phyloP scores from a whole-genome alignment of 768 basidiomycete genomes.

The Calocybe cyanea region DNA sequence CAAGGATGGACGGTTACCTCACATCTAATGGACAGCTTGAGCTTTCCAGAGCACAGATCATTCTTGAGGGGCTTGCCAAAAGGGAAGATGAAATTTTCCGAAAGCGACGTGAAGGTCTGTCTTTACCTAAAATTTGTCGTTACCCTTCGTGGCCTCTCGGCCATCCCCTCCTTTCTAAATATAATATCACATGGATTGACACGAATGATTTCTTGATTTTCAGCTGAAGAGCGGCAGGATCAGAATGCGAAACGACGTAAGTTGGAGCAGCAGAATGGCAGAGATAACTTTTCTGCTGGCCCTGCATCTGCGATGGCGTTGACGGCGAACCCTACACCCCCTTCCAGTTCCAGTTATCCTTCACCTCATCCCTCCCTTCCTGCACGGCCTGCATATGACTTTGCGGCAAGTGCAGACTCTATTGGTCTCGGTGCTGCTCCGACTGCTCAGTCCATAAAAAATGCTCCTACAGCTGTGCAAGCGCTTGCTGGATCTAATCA shows the following conservation, averaged over 20 bases:
- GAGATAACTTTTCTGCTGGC: constrained; percentile 35
- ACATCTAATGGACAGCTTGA: constrained; percentile 91
- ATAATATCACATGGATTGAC: constrained; percentile 22
- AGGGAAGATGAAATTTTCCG: constrained; percentile 96
- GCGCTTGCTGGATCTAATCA: constrained; percentile 84
- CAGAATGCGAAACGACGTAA: constrained; percentile 86
- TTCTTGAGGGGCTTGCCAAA: constrained; percentile 91
- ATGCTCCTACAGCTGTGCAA: constrained; percentile 58
- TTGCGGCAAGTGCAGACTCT: constrained; percentile 74
- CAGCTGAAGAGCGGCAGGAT: constrained; percentile 94
- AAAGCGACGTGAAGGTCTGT: constrained; percentile 86
- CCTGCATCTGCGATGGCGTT: constrained; percentile 49
- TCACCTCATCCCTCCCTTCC: constrained; percentile 59
- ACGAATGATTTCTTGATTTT: constrained; percentile 22
- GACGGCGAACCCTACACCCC: constrained; percentile 42
- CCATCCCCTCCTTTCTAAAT: constrained; percentile 14
- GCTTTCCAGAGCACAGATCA: constrained; percentile 83
- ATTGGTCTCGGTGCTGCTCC: constrained; percentile 68
- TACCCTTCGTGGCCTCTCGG: constrained; percentile 10
- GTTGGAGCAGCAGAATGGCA: constrained; percentile 47
- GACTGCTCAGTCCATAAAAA: constrained; percentile 53
- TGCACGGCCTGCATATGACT: constrained; percentile 59
- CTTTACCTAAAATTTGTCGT: constrained; percentile 15
- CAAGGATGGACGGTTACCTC: constrained; percentile 96
- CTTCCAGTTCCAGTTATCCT: constrained; percentile 18